Base-by-base conservation (phyloP, 345 rosid genomes). In the Cardamine resedifolia region DNA sequence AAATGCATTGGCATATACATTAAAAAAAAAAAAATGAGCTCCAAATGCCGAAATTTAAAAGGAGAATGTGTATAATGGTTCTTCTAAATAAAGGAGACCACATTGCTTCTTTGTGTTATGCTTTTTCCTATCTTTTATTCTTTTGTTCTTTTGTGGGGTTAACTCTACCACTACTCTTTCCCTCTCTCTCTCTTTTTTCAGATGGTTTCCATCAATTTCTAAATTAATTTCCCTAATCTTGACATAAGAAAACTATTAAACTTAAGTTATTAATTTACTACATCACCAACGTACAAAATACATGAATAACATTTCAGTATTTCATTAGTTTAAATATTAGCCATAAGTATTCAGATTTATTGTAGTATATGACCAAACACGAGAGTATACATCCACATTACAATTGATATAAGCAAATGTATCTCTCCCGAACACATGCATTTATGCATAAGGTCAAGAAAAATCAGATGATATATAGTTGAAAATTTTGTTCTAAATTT, bases 141-240 rank as follows among this genome's bases (percentile, higher is more conserved):
- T 63, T 75, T 75, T 58, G 65, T 75, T 68, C 79, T 62, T 76
- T 76, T 76, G 79, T 76, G 79, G 75, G 79, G 79, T 70, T 70
- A 63, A 56, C 75, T 63, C 70, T 65, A 76, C 79, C 45, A 76
- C 79, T 56, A 47, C 66, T 64, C 48, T 48, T n/a, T 49, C 16
- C 48, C 16, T 62, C 34, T 30, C 26, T 58, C n/a, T n/a, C n/a
- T n/a, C n/a, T 66, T 3, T 28, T 30, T 19, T 12, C 18, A 56
- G n/a, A n/a, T 53, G 6, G 10, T 66, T 66, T 58, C 27, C 28
- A 59, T 43, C 9, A 41, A 51, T 61, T 53, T 33, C 34, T 44
- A 48, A 43, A 41, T 59, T 5, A 64, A 3, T 41, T 58, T 48
- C 55, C 48, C 15, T 57, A 57, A 36, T 39, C 49, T 55, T 55